Conservation (phyloP, 2,329 filamentous ascomycete genomes). For the Neofusicoccum umdonicola region DNA sequence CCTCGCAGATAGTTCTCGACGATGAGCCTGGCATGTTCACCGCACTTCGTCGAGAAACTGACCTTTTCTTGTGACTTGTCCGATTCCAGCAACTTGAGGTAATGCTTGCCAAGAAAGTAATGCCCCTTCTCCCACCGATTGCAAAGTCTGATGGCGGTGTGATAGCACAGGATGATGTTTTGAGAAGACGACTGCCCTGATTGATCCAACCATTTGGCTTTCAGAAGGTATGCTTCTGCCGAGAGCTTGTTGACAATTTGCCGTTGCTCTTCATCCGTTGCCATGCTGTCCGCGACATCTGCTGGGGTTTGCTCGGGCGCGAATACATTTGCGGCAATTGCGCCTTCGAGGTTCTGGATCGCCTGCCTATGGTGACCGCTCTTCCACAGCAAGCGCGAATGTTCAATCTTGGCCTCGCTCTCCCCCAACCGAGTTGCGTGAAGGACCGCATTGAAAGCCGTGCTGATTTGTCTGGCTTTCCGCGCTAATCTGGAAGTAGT, state of each 20-base stretch:
- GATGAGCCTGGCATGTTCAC: slow-evolving; percentile 82
- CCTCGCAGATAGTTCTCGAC: slow-evolving; percentile 92
- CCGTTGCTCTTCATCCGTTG: slow-evolving; percentile 30
- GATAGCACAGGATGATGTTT: slow-evolving; percentile 77
- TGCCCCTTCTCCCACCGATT: slow-evolving; percentile 91
- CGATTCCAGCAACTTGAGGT: slow-evolving; percentile 91
- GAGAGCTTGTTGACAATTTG: slow-evolving; percentile 58
- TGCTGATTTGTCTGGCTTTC: slow-evolving; percentile 78
- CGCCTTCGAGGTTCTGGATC: slow-evolving; percentile 84
- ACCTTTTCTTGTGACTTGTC: slow-evolving; percentile 74
- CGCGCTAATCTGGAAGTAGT: slow-evolving; percentile 80
- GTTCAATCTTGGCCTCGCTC: slow-evolving; percentile 86
- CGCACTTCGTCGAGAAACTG: slow-evolving; percentile 56
- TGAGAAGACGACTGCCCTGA: slow-evolving; percentile 89
- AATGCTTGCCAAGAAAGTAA: slow-evolving; percentile 94
- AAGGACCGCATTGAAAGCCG: slow-evolving; percentile 90
- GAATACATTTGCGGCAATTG: slow-evolving; percentile 80
- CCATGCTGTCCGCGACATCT: not conserved
- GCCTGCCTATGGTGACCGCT: slow-evolving; percentile 92
- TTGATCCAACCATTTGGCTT: slow-evolving; percentile 94
- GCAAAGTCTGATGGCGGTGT: slow-evolving; percentile 69
- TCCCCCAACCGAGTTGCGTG: slow-evolving; percentile 84
- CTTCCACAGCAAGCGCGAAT: slow-evolving; percentile 88
- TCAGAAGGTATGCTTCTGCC: slow-evolving; percentile 78
- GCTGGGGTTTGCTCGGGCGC: slow-evolving; percentile 31